These are phyloP conservation scores for Podospora australis DNA, from an alignment of 495 filamentous ascomycete species.

Conservation along the genomic window DNA sequence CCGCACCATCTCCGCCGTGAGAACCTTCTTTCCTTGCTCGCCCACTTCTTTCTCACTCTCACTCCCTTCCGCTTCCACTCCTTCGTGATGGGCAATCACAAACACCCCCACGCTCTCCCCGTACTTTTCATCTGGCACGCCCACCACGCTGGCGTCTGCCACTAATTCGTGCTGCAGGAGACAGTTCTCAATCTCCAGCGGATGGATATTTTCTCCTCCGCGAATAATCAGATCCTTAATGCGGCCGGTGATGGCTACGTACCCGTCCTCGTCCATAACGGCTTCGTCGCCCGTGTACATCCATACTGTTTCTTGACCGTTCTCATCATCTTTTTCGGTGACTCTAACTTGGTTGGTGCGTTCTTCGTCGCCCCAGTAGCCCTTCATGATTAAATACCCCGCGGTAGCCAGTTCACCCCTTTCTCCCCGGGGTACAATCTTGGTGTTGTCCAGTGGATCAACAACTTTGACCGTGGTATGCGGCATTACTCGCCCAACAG, in stretches of 20 bases:
- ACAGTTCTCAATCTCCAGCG: conserved; percentile 87
- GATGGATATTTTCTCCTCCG: conserved; percentile 94
- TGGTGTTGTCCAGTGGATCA: conserved; percentile 47
- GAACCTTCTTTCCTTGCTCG: conserved; percentile 14
- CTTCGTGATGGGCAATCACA: conserved; percentile 48
- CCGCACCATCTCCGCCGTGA: conserved; percentile 52
- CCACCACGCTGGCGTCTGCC: conserved; percentile 72
- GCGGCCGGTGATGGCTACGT: conserved; percentile 55
- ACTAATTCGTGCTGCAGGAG: conserved; percentile 66
- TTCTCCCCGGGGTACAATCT: conserved; percentile 56
- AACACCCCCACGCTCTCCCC: conserved; percentile 87
- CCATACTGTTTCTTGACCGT: conserved; percentile 35
- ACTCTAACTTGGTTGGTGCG: conserved; percentile 65
- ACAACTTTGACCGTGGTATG: conserved; percentile 79
- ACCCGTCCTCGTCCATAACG: conserved; percentile 68
- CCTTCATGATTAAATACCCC: conserved; percentile 86
- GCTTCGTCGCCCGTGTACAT: conserved; percentile 83
- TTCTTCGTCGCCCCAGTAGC: conserved; percentile 71
- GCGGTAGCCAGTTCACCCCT: conserved; percentile 76
- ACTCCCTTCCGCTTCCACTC: conserved; percentile 26
- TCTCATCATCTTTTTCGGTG: conserved; percentile 36
- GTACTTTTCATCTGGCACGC: conserved; percentile 74
- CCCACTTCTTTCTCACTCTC: conserved; percentile 8
- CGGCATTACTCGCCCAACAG: conserved; percentile 71
- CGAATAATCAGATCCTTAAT: conserved; percentile 91